Percentiles rank a stretch among this genome's conserved stretches.
phyloP scores from a whole-genome alignment of 352 stramenopile genomes.

The Nothophytophthora sp. region DNA sequence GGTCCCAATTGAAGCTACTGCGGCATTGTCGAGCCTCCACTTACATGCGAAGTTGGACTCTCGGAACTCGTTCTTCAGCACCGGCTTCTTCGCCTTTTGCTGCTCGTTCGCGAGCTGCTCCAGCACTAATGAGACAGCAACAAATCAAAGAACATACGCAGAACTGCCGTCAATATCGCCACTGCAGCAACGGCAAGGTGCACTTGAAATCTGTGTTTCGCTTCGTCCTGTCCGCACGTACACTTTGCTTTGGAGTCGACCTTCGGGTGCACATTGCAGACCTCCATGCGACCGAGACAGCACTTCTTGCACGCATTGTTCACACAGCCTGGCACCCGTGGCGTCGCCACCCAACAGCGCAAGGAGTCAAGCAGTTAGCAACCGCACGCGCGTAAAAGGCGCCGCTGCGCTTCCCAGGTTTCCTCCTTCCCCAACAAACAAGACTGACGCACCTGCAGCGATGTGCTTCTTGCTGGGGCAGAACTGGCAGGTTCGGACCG shows the following conservation, averaged over 20 bases:
- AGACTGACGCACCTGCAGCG: slow-evolving; percentile 7
- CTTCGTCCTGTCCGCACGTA: slow-evolving; percentile 8
- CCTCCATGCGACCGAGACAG: slow-evolving; percentile 41
- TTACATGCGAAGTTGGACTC: slow-evolving; percentile 75
- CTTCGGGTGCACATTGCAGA: slow-evolving; percentile 47
- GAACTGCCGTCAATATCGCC: too few species aligned
- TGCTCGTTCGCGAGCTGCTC: slow-evolving; percentile 21
- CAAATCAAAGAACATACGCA: slow-evolving; percentile 2
- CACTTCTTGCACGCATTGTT: slow-evolving; percentile 74
- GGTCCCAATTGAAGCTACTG: too few species aligned
- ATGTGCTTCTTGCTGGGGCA: slow-evolving; percentile 53
- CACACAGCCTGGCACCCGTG: slow-evolving; percentile 28
- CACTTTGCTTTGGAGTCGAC: slow-evolving; percentile 21
- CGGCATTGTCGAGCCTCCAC: slow-evolving; percentile 4
- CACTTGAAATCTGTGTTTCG: too few species aligned
- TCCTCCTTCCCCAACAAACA: too few species aligned
- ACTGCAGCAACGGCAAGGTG: too few species aligned
- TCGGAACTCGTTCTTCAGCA: slow-evolving; percentile 84
- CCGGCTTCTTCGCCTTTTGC: slow-evolving; percentile 26
- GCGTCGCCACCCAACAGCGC: neutral
- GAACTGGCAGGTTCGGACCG: slow-evolving; percentile 32
- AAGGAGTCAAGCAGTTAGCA: too few species aligned
- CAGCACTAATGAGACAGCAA: slow-evolving; percentile 12
- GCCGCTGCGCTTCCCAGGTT: too few species aligned
- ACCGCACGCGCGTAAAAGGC: too few species aligned